Conservation (phyloP, 805 yeast species). For the Ogataea minuta region DNA sequence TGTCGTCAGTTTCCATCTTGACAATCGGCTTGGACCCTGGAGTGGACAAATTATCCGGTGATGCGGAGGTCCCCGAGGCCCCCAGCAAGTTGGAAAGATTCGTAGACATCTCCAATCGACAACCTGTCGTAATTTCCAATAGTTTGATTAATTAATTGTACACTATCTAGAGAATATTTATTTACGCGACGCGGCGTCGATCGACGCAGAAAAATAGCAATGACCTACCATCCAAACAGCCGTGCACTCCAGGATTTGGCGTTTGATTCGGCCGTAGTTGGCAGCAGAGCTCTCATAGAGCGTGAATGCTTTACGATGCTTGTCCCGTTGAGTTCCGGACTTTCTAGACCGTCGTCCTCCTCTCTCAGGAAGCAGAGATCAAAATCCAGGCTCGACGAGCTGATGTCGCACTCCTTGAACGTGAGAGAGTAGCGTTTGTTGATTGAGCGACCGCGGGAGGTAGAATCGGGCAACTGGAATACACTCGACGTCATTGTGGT, state of each 20-base stretch:
- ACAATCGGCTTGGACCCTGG: slow-evolving; percentile 5
- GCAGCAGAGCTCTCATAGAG: slow-evolving; percentile 7
- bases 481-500: slow-evolving; percentile 25
- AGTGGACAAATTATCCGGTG: slow-evolving; percentile 10
- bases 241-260: slow-evolving; percentile 13
- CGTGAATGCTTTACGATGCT: slow-evolving; percentile 12
- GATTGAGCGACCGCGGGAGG: slow-evolving; percentile 33
- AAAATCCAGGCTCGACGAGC: slow-evolving; percentile 10
- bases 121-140: neutral
- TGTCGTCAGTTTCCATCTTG: slow-evolving; percentile 8
- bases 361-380: slow-evolving; percentile 19
- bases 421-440: slow-evolving; percentile 26
- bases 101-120: neutral
- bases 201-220: slow-evolving; percentile 7
- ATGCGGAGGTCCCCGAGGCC: slow-evolving; percentile 8
- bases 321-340: slow-evolving; percentile 9
- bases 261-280: neutral
- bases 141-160: slow-evolving; percentile 3
- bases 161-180: slow-evolving; percentile 4
- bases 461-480: slow-evolving; percentile 43
- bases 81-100: slow-evolving; percentile 9
- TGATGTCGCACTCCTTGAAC: slow-evolving; percentile 26
- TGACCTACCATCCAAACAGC: slow-evolving; percentile 16
- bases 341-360: slow-evolving; percentile 7
- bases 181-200: slow-evolving; percentile 10